Percentiles rank a stretch among this genome's conserved stretches.
Conservation (phyloP, 2,329 filamentous ascomycete genomes). For the Colletotrichum nymphaeae region DNA sequence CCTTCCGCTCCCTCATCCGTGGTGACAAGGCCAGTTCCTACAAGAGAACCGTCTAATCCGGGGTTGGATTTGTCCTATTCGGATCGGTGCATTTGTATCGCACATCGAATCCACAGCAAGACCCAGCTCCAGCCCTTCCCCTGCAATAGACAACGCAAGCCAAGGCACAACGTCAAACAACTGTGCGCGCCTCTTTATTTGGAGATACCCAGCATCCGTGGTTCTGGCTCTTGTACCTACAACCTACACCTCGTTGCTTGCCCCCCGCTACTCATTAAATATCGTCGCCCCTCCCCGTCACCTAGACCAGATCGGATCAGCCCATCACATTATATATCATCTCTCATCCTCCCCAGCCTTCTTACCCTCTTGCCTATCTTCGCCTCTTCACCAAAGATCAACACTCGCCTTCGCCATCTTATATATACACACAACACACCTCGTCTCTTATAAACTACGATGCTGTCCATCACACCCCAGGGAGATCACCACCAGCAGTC, state of each 20-base stretch:
- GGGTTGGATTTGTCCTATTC: slow-evolving; percentile 3
- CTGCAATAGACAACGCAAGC: slow-evolving; percentile 26
- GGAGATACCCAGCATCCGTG: slow-evolving; percentile 24
- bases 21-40: slow-evolving; percentile 30
- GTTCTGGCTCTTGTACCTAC: slow-evolving; percentile 17
- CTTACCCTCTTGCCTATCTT: background rate
- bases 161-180: slow-evolving; percentile 36
- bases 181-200: slow-evolving; percentile 31
- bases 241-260: slow-evolving; percentile 9
- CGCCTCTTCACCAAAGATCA: slow-evolving; percentile 27
- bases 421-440: slow-evolving; percentile 7
- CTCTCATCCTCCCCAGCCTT: slow-evolving; percentile 30
- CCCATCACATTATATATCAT: slow-evolving; percentile 33
- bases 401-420: slow-evolving; percentile 9
- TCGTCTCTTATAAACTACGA: slow-evolving; percentile 16
- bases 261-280: slow-evolving; percentile 23
- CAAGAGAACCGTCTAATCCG: slow-evolving; percentile 34
- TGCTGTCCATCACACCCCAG: slow-evolving; percentile 37
- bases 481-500: slow-evolving; percentile 34
- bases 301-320: slow-evolving; percentile 21
- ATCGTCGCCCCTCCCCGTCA: slow-evolving; percentile 21
- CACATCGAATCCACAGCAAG: slow-evolving; percentile 18
- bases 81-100: slow-evolving; percentile 25
- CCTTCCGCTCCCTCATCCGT: slow-evolving; percentile 26
- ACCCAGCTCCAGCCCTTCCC: slow-evolving; percentile 27